Evolutionary conservation across 2,329 filamentous ascomycete genomes (phyloP), one percentile per base, ranked within the genome.

Genomic region (Phyllosticta citrichinensis): DNA sequence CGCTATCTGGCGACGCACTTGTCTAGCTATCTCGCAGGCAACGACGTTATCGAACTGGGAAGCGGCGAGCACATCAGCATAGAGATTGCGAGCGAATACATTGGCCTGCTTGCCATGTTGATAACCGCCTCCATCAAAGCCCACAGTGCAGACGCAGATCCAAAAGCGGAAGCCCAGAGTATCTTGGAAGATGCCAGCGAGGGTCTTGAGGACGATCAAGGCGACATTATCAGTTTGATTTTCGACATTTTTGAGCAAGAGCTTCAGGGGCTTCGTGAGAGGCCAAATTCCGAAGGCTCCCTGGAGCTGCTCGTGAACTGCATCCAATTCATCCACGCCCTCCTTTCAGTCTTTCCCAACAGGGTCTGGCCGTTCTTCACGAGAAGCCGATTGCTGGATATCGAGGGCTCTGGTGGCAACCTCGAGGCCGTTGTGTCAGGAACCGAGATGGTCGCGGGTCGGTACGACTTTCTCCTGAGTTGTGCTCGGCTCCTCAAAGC

Each of bases 281-380:
- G 77, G 64, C 83, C 87, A 52, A 82, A 83, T 14, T 78, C 81
- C 47, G 80, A 83, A n/a, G 84, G 86, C 51, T 83, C 84, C 11
- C 75, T 86, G 52, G 83, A 85, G 40, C 79, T 95, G 27, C 80
- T 87, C 1, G 81, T 92, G 55, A 84, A 88, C 24, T 96, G 91
- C 70, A 75, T 92, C 22, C 87, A 91, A 58, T 97, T 97, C 68
- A 77, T 96, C 47, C 83, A 88, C 66, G 84, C 87, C 2, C 77
- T 95, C 19, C 74, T 94, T 25, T 80, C 81, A 10, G 67, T 88
- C n/a, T 84, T 87, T 57, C 93, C 94, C 0, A 88, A 88, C 61
- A 82, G 92, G 63, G 86, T 96, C 5, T 97, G 94, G 92, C 91
- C 93, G 3, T 89, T 93, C 71, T 81, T 99, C 67, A 85, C 87